These are phyloP conservation scores for Penicillium sp. DNA, from an alignment of 2,329 filamentous ascomycete species.

Conservation along the genomic window DNA sequence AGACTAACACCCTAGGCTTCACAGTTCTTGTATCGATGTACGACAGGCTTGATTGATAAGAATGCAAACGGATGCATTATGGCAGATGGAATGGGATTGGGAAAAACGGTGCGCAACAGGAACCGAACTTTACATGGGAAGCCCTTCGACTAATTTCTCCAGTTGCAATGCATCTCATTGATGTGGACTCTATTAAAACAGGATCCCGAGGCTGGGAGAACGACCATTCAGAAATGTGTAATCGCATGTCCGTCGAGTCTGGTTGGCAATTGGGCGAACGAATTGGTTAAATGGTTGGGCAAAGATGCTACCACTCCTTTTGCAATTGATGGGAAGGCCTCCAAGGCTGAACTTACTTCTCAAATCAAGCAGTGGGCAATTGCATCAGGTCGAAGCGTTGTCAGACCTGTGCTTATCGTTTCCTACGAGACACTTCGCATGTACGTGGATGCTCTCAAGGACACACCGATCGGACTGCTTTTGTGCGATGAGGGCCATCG, in stretches of 20 bases:
- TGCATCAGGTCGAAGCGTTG: constrained; percentile 83
- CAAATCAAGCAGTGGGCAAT: constrained; percentile 96
- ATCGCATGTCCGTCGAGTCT: constrained; percentile 96
- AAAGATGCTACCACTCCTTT: constrained; percentile 89
- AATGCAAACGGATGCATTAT: constrained; percentile 98
- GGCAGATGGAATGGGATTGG: constrained; percentile 98
- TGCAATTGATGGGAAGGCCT: constrained; percentile 93
- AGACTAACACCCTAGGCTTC: constrained; percentile 8
- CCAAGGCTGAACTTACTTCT: constrained; percentile 86
- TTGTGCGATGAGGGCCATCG: constrained; percentile 97
- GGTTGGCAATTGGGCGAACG: constrained; percentile 97
- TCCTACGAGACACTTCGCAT: constrained; percentile 95
- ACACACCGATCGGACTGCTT: constrained; percentile 87
- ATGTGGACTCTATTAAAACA: constrained; percentile 98
- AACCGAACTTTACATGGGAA: background rate
- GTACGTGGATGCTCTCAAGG: constrained; percentile 85
- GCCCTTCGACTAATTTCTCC: constrained; percentile 25
- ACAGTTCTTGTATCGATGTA: constrained; percentile 86
- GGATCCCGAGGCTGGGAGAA: constrained; percentile 89
- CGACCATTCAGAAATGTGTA: constrained; percentile 93
- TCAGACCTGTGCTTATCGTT: constrained; percentile 91
- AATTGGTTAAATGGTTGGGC: constrained; percentile 93
- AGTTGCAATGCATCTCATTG: constrained; percentile 88
- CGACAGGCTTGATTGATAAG: constrained; percentile 91
- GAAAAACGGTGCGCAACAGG: constrained; percentile 70